phyloP scores from a whole-genome alignment of 352 stramenopile genomes.

The Pythium brachiatum region DNA sequence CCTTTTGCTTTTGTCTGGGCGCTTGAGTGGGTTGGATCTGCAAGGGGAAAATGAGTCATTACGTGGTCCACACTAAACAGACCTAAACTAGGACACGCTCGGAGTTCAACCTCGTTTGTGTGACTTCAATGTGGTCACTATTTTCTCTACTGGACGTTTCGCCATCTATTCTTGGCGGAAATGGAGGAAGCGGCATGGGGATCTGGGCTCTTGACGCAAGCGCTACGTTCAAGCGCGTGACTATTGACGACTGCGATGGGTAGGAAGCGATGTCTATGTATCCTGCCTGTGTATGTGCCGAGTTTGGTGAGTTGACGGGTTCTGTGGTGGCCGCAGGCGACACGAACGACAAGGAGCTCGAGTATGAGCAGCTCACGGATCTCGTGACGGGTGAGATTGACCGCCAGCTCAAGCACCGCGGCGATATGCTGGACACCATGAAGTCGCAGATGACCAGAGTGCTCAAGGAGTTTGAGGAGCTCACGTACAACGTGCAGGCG shows the following conservation, averaged over 20 bases:
- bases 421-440: slow-evolving; percentile 52
- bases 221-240: background rate
- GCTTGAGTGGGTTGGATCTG: slow-evolving; percentile 24
- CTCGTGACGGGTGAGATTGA: slow-evolving; percentile 66
- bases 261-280: background rate
- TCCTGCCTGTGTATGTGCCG: background rate
- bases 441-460: slow-evolving; percentile 69
- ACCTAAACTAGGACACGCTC: background rate
- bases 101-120: slow-evolving; percentile 1
- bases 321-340: slow-evolving; percentile 15
- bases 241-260: background rate
- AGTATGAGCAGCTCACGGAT: slow-evolving; percentile 52
- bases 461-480: slow-evolving; percentile 66
- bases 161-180: slow-evolving; percentile 18
- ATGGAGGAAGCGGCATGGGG: background rate
- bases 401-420: slow-evolving; percentile 47
- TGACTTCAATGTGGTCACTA: slow-evolving; percentile 32
- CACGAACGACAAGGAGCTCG: slow-evolving; percentile 21
- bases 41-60: background rate
- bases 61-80: slow-evolving; percentile 23
- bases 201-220: background rate
- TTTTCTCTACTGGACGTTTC: background rate
- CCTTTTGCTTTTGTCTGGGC: background rate
- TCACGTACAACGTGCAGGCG: slow-evolving; percentile 45
- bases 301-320: background rate